Base-by-base conservation (phyloP, 306 rosid species). In the Bauhinia variegata region DNA sequence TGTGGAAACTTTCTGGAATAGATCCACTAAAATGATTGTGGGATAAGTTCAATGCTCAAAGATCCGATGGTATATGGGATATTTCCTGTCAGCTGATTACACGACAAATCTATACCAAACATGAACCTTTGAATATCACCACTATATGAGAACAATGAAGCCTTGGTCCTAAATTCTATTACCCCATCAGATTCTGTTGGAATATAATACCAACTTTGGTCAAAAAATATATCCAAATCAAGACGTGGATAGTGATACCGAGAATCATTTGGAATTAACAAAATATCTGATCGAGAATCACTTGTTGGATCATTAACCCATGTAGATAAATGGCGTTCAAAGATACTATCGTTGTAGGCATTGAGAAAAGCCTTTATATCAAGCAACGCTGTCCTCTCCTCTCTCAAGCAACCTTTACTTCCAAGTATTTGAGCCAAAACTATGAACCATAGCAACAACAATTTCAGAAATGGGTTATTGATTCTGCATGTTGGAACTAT, bases 1-100 rank as follows among this genome's bases (percentile, higher is more conserved):
- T 48, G 15, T 48, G 63, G 4, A 70, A 30, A 18, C 42, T 76
- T 9, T 17, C 10, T 30, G 81, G 72, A 11, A 70, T 56, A 0
- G 32, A 0, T 11, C 72, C 76, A 12, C 0, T 13, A 3, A 76
- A 14, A 4, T 30, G 31, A 16, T 76, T 76, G 9, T 76, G 60
- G 7, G 81, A 77, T 3, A 77, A 58, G 28, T 77, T 77, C 36
- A 70, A 37, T 0, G 77, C 14, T 57, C 0, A 28, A 8, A 77
- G 70, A 8, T 0, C 77, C 81, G 15, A 76, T 7, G 1, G 63
- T 34, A 0, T 0, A 9, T 15, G 76, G 76, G 14, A 76, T 69
- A 7, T 62, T n/a, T 47, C 80, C 72, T 7, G 28, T 43, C 4
- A 69, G 13, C 3, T 54, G 2, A 11, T 67, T 54, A 8, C 11